Evolutionary conservation across 2,329 filamentous ascomycete genomes (phyloP).

Genomic region (Monilinia laxa): DNA sequence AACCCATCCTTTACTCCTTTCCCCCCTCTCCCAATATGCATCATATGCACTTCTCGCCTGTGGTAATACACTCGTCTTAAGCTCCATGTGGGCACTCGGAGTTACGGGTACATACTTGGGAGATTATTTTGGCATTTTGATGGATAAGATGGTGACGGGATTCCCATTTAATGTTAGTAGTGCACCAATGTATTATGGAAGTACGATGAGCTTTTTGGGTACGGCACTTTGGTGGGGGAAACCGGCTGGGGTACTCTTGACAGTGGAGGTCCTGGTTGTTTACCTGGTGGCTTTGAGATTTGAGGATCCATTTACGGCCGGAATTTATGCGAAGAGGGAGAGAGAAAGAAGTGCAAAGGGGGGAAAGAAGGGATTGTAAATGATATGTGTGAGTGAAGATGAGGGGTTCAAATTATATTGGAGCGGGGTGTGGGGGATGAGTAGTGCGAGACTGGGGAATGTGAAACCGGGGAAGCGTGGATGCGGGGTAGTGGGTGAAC

Average conservation of each 20-base stretch:
- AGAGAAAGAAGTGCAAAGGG: slow-evolving; percentile 46
- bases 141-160: slow-evolving; percentile 90
- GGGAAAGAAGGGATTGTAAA: slow-evolving; percentile 36
- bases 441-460: background rate
- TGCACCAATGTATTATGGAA: slow-evolving; percentile 96
- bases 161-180: slow-evolving; percentile 93
- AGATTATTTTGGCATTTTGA: slow-evolving; percentile 98
- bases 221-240: slow-evolving; percentile 82
- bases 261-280: slow-evolving; percentile 69
- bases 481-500: slow-evolving; percentile 1
- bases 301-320: slow-evolving; percentile 92
- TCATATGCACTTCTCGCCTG: slow-evolving; percentile 69
- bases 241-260: slow-evolving; percentile 79
- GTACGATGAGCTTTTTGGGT: slow-evolving; percentile 87
- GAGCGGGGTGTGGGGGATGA: background rate
- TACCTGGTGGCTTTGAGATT: slow-evolving; percentile 80
- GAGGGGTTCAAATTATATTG: slow-evolving; percentile 10
- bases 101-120: slow-evolving; percentile 95
- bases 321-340: slow-evolving; percentile 88
- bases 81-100: slow-evolving; percentile 87
- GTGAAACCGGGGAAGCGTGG: slow-evolving; percentile 14
- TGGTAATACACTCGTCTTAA: slow-evolving; percentile 83
- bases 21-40: slow-evolving; percentile 56
- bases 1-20: slow-evolving; percentile 68
- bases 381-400: background rate